Percentiles rank a stretch among this genome's conserved stretches.
These are phyloP conservation scores for Neurospora sp. DNA, from an alignment of 495 filamentous ascomycete genomes.

Conservation along the genomic window DNA sequence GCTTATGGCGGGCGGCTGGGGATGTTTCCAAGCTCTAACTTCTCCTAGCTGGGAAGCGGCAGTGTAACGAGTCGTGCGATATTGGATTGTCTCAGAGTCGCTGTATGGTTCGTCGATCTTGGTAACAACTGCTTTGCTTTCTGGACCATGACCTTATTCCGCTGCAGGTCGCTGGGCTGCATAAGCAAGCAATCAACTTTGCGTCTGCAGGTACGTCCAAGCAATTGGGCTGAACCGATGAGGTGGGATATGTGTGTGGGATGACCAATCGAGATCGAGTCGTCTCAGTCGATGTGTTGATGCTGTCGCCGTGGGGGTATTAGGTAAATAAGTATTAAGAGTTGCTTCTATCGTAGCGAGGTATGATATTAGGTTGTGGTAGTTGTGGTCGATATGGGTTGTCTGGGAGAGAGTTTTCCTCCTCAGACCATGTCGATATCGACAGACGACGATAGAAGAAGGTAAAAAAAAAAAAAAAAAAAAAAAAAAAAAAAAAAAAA, in stretches of 20 bases:
- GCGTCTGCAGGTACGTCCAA: not conserved
- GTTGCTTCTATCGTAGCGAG: not conserved
- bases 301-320: not conserved
- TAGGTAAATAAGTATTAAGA: not conserved
- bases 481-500: not conserved
- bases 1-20: not conserved
- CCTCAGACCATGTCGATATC: not conserved
- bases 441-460: not conserved
- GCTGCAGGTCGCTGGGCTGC: not conserved
- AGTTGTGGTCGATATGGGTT: not conserved
- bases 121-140: not conserved
- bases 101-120: not conserved
- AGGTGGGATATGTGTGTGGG: not conserved
- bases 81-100: not conserved
- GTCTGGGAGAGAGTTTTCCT: not conserved
- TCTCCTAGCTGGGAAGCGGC: not conserved
- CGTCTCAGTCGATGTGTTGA: not conserved
- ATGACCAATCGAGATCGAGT: not conserved
- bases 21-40: not conserved
- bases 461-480: not conserved
- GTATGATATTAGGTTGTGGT: not conserved
- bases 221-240: not conserved
- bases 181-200: not conserved
- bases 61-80: not conserved
- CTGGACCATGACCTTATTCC: not conserved